phyloP scores from a whole-genome alignment of 2,329 filamentous ascomycete genomes.

The Neonectria ditissima region DNA sequence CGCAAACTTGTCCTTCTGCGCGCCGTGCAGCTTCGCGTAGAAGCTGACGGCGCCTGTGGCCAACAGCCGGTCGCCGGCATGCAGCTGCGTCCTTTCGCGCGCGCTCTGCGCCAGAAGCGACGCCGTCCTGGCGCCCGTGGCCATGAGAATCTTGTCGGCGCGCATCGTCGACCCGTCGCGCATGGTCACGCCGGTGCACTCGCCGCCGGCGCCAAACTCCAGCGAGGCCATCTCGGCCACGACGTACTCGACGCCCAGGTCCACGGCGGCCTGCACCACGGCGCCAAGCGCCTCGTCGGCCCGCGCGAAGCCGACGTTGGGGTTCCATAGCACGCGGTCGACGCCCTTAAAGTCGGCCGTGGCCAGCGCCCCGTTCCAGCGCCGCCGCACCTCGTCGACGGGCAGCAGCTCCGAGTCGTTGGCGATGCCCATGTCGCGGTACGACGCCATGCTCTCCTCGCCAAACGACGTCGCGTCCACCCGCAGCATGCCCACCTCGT shows the following conservation, averaged over 20 bases:
- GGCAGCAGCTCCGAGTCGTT: slow-evolving; percentile 56
- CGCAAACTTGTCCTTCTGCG: slow-evolving; percentile 61
- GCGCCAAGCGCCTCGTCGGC: slow-evolving; percentile 67
- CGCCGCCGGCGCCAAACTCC: slow-evolving; percentile 58
- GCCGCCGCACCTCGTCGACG: slow-evolving; percentile 63
- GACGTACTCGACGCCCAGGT: slow-evolving; percentile 67
- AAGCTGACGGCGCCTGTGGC: slow-evolving; percentile 67
- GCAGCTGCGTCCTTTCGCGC: slow-evolving; percentile 60
- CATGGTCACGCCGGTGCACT: slow-evolving; percentile 62
- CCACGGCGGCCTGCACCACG: slow-evolving; percentile 63
- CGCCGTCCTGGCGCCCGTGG: slow-evolving; percentile 68
- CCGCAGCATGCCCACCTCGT: slow-evolving; percentile 67
- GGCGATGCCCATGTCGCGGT: slow-evolving; percentile 52
- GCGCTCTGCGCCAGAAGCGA: slow-evolving; percentile 64
- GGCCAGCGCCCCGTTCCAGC: slow-evolving; percentile 68
- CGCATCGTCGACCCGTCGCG: slow-evolving; percentile 58
- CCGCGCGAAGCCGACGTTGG: slow-evolving; percentile 69
- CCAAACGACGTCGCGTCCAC: slow-evolving; percentile 58
- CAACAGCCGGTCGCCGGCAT: slow-evolving; percentile 64
- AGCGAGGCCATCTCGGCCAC: slow-evolving; percentile 61
- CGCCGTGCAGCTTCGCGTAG: slow-evolving; percentile 52
- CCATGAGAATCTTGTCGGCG: slow-evolving; percentile 66
- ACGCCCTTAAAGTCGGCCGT: slow-evolving; percentile 68
- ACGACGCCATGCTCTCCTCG: slow-evolving; percentile 55
- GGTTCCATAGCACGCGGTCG: slow-evolving; percentile 68